Percentiles rank a stretch among this genome's conserved stretches.
Evolutionary conservation across 225 moss, liverwort and hornwort species (phyloP).

Genomic region (Pseudoscleropodium purum): DNA sequence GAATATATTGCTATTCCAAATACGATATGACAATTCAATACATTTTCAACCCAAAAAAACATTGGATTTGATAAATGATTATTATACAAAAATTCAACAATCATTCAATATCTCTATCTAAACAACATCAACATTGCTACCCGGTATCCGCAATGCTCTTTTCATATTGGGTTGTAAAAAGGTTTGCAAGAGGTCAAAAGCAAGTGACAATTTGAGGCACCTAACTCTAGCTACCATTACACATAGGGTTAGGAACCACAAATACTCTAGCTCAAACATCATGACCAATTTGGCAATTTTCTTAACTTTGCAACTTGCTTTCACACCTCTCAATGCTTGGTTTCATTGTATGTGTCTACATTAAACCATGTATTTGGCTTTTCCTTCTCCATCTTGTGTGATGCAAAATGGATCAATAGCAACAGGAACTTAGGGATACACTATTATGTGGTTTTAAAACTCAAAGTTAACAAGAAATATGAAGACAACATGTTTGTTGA

Average conservation of each 20-base stretch:
- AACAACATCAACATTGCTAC: not conserved
- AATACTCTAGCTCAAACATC: fast-evolving
- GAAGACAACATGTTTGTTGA: not conserved
- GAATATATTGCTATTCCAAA: not conserved
- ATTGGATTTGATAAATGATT: not conserved
- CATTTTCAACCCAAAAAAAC: not conserved
- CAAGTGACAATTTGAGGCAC: fast-evolving
- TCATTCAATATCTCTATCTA: not conserved
- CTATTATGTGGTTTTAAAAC: fast-evolving
- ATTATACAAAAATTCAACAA: not conserved
- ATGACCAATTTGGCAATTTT: not conserved
- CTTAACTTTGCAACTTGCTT: not conserved
- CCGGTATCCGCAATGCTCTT: fast-evolving
- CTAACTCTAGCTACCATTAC: fast-evolving
- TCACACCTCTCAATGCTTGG: fast-evolving
- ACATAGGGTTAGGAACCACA: fast-evolving
- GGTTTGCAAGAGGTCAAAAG: fast-evolving
- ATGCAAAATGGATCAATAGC: not conserved
- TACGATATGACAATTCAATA: not conserved
- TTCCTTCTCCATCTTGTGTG: not conserved
- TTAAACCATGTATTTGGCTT: fast-evolving
- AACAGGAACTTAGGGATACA: fast-evolving
- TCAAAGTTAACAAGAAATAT: not conserved
- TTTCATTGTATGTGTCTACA: fast-evolving
- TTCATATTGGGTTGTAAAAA: fast-evolving